phyloP scores from a whole-genome alignment of 2,329 filamentous ascomycete species.

The Pseudogymnoascus sp. region DNA sequence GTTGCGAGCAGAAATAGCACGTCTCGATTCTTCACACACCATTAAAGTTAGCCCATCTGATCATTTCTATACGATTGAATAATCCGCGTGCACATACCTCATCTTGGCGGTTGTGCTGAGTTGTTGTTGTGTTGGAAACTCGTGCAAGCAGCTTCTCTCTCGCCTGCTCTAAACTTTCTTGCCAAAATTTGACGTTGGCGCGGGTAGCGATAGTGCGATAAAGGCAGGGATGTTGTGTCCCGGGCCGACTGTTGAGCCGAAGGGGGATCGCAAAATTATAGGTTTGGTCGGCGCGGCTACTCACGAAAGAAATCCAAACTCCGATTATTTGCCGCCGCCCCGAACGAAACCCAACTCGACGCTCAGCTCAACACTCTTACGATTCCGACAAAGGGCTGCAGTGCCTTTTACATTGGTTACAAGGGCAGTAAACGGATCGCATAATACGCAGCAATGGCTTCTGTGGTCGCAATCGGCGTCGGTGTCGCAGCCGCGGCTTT shows the following conservation, averaged over 20 bases:
- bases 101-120: constrained; percentile 18
- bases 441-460: constrained; percentile 41
- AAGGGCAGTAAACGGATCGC: background rate
- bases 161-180: constrained; percentile 11
- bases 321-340: background rate
- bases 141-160: background rate
- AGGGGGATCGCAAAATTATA: background rate
- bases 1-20: constrained; percentile 64
- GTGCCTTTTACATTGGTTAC: background rate
- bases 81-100: too few species aligned
- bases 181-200: constrained; percentile 17
- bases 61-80: too few species aligned
- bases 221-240: background rate
- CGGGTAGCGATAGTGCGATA: constrained; percentile 11
- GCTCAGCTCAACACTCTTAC: background rate
- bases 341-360: background rate
- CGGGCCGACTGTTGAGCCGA: background rate
- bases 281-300: background rate
- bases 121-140: background rate
- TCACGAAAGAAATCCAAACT: too few species aligned
- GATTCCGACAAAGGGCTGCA: background rate
- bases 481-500: constrained; percentile 59
- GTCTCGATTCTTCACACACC: constrained; percentile 44
- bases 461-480: constrained; percentile 48
- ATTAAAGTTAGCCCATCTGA: background rate